Percentiles rank a stretch among this genome's conserved stretches.
Conservation (phyloP, 306 rosid genomes). For the Fragaria vesca region DNA sequence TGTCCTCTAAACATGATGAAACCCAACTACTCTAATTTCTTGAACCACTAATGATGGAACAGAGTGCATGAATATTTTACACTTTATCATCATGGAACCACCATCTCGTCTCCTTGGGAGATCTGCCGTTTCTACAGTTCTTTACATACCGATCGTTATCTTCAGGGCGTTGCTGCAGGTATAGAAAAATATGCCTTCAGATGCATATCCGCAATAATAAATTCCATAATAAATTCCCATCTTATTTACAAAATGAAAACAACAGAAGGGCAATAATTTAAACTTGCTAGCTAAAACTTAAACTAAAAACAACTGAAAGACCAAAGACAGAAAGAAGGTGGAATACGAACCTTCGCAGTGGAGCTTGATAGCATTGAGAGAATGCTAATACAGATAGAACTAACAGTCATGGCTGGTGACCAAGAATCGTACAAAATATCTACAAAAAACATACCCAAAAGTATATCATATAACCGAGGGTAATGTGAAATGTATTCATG, state of each 20-base stretch:
- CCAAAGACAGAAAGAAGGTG: conserved; percentile 16
- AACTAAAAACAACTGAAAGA: conserved; percentile 4
- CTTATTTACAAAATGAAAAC: not conserved
- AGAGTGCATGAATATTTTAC: conserved; percentile 31
- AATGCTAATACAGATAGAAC: conserved; percentile 99
- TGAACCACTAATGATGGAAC: conserved; percentile 32
- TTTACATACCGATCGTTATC: conserved; percentile 97
- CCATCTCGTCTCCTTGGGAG: conserved; percentile 99
- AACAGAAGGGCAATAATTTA: conserved; percentile 8
- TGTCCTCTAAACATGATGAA: conserved; percentile 52
- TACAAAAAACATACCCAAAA: conserved; percentile 40
- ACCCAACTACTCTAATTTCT: conserved; percentile 50
- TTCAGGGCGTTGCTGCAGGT: conserved; percentile 97
- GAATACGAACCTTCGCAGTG: conserved; percentile 67
- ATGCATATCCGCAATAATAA: not conserved
- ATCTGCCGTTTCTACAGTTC: conserved; percentile 97
- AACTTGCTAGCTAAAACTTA: not conserved
- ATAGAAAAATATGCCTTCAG: conserved; percentile 23
- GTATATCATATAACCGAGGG: conserved; percentile 28
- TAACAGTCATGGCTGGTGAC: conserved; percentile 99
- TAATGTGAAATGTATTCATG: not conserved
- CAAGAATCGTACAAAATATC: conserved; percentile 99
- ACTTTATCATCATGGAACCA: conserved; percentile 99
- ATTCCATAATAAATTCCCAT: not conserved
- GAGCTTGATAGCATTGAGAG: conserved; percentile 99